Conservation (phyloP, 1,284 basidiomycete genomes). For the Sphagnurus paluster region DNA sequence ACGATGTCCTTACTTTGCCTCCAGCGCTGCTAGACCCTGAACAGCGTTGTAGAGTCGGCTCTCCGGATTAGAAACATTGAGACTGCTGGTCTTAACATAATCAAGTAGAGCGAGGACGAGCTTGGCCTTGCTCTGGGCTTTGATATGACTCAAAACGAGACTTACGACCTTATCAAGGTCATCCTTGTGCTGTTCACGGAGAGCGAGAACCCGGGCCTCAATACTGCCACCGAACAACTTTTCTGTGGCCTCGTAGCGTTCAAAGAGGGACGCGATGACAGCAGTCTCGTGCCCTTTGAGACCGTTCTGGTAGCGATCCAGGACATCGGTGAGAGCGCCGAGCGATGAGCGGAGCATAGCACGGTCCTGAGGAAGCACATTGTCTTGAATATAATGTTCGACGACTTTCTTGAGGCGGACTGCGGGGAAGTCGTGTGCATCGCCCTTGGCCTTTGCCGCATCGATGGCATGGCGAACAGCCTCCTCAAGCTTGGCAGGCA, state of each 20-base stretch:
- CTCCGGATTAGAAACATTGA: conserved; percentile 75
- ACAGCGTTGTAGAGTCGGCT: conserved; percentile 71
- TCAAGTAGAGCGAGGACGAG: conserved; percentile 87
- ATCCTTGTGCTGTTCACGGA: conserved; percentile 93
- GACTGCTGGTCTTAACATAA: conserved; percentile 77
- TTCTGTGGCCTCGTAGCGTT: conserved; percentile 83
- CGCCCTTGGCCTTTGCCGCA: conserved; percentile 66
- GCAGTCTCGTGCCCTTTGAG: conserved; percentile 87
- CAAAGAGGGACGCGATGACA: conserved; percentile 72
- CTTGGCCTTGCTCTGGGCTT: conserved; percentile 91
- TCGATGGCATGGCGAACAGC: conserved; percentile 82
- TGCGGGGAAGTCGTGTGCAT: conserved; percentile 84
- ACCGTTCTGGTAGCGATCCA: conserved; percentile 83
- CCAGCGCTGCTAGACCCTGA: conserved; percentile 80
- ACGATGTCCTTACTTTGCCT: conserved; percentile 66
- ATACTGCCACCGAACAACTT: conserved; percentile 91
- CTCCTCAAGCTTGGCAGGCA: conserved; percentile 92
- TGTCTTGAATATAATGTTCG: conserved; percentile 85
- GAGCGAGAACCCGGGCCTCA: conserved; percentile 87
- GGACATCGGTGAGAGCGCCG: conserved; percentile 69
- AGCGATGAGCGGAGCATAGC: conserved; percentile 78
- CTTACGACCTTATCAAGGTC: conserved; percentile 87
- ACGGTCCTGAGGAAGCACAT: conserved; percentile 77
- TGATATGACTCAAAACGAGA: conserved; percentile 93
- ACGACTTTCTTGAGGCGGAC: conserved; percentile 80